These are phyloP conservation scores for Kodamaea nitidulidarum DNA, from an alignment of 805 yeast genomes.

Conservation along the genomic window DNA sequence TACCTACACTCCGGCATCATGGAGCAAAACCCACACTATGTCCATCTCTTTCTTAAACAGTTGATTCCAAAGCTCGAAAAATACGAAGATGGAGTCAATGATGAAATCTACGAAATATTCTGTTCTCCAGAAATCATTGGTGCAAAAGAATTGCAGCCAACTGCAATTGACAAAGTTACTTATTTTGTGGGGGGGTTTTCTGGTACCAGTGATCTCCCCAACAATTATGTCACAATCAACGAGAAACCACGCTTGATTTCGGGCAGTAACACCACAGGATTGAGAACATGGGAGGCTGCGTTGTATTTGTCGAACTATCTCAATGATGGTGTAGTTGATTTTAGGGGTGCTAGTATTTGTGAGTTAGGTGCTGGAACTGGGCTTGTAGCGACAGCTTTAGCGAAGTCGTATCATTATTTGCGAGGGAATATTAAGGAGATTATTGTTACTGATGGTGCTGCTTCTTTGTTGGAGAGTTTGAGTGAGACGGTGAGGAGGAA, in stretches of 20 bases:
- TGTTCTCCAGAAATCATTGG: constrained; percentile 30
- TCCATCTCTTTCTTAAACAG: constrained; percentile 41
- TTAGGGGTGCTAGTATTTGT: constrained; percentile 36
- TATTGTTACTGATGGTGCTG: constrained; percentile 66
- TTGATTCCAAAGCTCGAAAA: constrained; percentile 36
- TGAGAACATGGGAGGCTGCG: constrained; percentile 94
- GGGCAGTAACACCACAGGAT: constrained; percentile 82
- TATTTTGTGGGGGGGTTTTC: constrained; percentile 27
- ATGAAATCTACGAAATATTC: constrained; percentile 42
- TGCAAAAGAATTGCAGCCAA: constrained; percentile 30
- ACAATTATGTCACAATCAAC: constrained; percentile 31
- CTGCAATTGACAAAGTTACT: constrained; percentile 35
- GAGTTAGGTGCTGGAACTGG: constrained; percentile 95
- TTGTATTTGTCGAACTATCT: constrained; percentile 57
- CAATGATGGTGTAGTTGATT: constrained; percentile 11
- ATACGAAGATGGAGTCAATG: constrained; percentile 27
- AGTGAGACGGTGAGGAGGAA: constrained; percentile 27
- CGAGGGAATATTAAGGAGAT: constrained; percentile 22
- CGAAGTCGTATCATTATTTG: constrained; percentile 19
- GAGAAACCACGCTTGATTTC: constrained; percentile 66
- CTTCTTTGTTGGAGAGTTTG: constrained; percentile 46
- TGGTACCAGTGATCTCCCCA: not conserved
- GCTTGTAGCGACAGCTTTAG: constrained; percentile 53
- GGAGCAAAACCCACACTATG: constrained; percentile 48
- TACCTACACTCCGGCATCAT: constrained; percentile 15